phyloP scores from a whole-genome alignment of 75 land plant species.

The Sequoiadendron giganteum region DNA sequence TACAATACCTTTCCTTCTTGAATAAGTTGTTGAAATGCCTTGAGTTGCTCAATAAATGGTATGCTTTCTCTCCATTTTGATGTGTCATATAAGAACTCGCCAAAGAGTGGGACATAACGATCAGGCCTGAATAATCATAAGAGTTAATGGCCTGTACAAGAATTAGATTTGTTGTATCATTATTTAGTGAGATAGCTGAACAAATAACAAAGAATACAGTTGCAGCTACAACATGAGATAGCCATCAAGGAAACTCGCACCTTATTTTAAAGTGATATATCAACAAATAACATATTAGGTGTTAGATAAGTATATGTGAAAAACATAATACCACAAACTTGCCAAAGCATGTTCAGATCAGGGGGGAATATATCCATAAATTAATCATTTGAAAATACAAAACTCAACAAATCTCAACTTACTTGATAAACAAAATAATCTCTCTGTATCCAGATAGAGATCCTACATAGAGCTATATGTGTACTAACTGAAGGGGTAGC shows the following conservation, averaged over 20 bases:
- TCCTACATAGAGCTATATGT: not conserved
- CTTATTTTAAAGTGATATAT: not conserved
- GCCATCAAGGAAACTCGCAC: not conserved
- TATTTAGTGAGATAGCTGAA: not conserved
- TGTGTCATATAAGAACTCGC: slow-evolving; percentile 65
- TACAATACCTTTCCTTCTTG: slow-evolving; percentile 86
- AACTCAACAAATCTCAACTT: not conserved
- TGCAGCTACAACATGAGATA: not conserved
- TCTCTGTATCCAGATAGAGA: not conserved
- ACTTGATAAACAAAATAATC: not conserved
- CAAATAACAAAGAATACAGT: not conserved
- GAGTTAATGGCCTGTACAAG: not conserved
- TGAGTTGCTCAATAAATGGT: slow-evolving; percentile 83
- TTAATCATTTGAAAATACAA: not conserved
- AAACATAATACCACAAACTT: not conserved
- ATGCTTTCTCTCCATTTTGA: slow-evolving; percentile 74
- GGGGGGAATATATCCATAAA: not conserved
- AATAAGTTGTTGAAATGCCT: slow-evolving; percentile 78
- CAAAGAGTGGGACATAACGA: slow-evolving; percentile 95
- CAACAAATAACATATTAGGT: not conserved
- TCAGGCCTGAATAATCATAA: slow-evolving; percentile 73
- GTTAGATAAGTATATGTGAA: not conserved
- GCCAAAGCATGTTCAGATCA: not conserved
- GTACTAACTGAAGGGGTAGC: not conserved
- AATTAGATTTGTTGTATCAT: not conserved